Base-by-base conservation (phyloP, 441 rosid species). In the Pelargonium cotyledonis region DNA sequence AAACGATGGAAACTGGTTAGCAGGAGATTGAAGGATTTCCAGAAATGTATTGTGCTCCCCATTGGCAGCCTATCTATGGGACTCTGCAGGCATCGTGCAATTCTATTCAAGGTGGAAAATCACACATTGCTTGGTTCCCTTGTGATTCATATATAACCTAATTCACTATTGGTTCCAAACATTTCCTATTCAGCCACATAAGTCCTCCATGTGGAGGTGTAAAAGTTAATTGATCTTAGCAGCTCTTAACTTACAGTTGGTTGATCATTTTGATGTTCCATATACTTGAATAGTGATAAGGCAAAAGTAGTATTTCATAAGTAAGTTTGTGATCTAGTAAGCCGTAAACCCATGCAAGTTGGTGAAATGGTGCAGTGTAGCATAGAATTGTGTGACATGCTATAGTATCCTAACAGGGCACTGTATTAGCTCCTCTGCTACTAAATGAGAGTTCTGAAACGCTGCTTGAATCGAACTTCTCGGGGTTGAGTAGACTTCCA, bases 51-150 rank as follows among this genome's bases (percentile, higher is more conserved):
- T 63, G 89, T 94, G 63, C 80, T 94, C 18, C 98, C 98, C 35
- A 84, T 94, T 29, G 97, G 98, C 68, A 84, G 90, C 85, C 68
- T 94, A 57, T 83, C 97, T 14, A 77, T 69, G 78, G 99, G 99
- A 53, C 95, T 91, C 23, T 94, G 99, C 78, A 77, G 99, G 72
- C 99, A 94, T 72, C 97, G 99, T 15, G 96, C 99, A 63, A 86
- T 94, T 78, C 74, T 94, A 19, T 94, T 94, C 80, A 94, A 94
- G 97, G 96, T 89, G 74, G 78, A 60, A 75, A 68, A 7, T 60
- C 64, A 60, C 16, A 41, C 63, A 4, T 46, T 63, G 16, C 10
- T 12, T 57, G 9, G 15, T 51, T 40, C 5, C 35, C 21, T 58
- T 47, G 12, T n/a, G 11, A 10, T 49, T 60, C 73, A 47, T 11